Conservation (phyloP, 192 early-diverging fungal species). For the Backusella circina region DNA sequence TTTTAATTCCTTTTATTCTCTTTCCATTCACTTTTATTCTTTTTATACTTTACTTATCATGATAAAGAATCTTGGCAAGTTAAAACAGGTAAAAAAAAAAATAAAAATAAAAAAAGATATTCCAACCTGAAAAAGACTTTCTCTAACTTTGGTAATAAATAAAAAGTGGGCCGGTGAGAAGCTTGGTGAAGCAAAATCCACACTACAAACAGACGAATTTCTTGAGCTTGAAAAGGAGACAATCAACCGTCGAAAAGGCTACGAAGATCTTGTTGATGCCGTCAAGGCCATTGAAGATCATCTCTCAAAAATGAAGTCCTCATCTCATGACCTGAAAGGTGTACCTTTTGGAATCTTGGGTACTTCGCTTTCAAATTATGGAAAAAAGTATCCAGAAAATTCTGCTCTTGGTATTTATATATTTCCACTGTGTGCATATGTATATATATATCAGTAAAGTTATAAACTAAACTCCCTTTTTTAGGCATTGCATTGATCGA, state of each 20-base stretch:
- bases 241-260: constrained; percentile 55
- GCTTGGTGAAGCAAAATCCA: constrained; percentile 62
- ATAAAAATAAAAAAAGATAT: constrained; percentile 30
- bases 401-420: constrained; percentile 36
- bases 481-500: constrained; percentile 49
- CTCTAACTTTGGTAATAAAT: background rate
- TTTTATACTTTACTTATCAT: constrained; percentile 9
- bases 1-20: constrained; percentile 18
- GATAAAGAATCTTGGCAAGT: constrained; percentile 64
- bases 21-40: background rate
- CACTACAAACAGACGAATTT: constrained; percentile 81
- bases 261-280: constrained; percentile 59
- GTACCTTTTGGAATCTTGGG: constrained; percentile 64
- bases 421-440: background rate
- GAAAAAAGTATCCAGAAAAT: constrained; percentile 39
- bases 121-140: background rate
- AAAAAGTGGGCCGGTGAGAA: constrained; percentile 75
- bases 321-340: constrained; percentile 59
- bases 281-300: constrained; percentile 42
- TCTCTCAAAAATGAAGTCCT: constrained; percentile 64
- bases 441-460: background rate
- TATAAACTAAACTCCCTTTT: constrained; percentile 17
- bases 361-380: constrained; percentile 58
- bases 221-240: constrained; percentile 73
- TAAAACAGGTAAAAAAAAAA: constrained; percentile 56